Evolutionary conservation across 192 early-diverging fungal species (phyloP).

Genomic region (Allomyces javanicus): DNA sequence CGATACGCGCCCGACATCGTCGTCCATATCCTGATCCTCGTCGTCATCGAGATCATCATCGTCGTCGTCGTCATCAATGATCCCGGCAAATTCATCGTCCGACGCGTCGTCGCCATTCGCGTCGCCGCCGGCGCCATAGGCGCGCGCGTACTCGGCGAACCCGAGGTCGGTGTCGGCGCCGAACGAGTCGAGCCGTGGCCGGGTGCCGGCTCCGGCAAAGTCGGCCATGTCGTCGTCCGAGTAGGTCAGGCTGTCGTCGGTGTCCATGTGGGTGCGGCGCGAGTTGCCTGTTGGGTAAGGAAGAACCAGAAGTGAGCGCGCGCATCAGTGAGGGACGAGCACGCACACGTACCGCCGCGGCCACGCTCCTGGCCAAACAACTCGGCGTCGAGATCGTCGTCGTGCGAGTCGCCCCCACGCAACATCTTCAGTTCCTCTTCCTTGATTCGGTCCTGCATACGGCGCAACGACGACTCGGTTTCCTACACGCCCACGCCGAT

Average conservation of each 20-base stretch:
- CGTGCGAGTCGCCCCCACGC: conserved; percentile 8
- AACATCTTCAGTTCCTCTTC: conserved; percentile 31
- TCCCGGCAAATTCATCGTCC: conserved; percentile 3
- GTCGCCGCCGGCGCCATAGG: conserved; percentile 6
- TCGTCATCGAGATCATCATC: conserved; percentile 8
- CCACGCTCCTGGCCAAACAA: neutral
- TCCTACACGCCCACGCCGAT: conserved; percentile 9
- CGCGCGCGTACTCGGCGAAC: conserved; percentile 2
- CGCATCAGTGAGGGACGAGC: too few relatives aligned
- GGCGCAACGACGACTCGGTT: conserved; percentile 21
- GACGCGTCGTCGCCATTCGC: conserved; percentile 2
- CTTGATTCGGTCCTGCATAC: conserved; percentile 25
- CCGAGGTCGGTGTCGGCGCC: too few relatives aligned
- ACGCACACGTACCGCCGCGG: too few relatives aligned
- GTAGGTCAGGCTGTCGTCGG: too few relatives aligned
- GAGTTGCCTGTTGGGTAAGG: too few relatives aligned
- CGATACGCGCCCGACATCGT: conserved; percentile 1
- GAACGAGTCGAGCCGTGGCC: too few relatives aligned
- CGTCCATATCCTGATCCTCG: conserved; percentile 3
- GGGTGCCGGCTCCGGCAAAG: too few relatives aligned
- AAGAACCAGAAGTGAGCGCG: too few relatives aligned
- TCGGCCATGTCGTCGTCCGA: too few relatives aligned
- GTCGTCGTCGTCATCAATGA: conserved; percentile 5
- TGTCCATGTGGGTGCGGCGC: too few relatives aligned
- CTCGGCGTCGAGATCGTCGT: conserved; percentile 1